Conservation (phyloP, 306 rosid genomes). For the Cyamopsis tetragonoloba region DNA sequence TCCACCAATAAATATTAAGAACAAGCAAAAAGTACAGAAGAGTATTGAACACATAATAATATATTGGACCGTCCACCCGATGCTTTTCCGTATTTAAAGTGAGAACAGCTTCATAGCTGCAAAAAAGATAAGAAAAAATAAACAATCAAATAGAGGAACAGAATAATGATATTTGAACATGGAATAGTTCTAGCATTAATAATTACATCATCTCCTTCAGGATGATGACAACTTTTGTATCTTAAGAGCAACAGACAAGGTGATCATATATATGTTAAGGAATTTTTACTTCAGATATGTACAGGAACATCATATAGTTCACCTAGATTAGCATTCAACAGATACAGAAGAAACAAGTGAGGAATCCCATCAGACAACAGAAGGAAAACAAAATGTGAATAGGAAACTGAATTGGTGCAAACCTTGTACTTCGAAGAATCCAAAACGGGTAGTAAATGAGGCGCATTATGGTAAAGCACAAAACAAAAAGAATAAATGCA, state of each 20-base stretch:
- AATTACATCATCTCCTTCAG: background rate
- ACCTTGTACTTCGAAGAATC: slow-evolving; percentile 96
- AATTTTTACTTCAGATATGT: background rate
- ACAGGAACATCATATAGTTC: background rate
- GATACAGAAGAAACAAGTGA: background rate
- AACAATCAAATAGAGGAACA: background rate
- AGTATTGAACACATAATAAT: slow-evolving; percentile 77
- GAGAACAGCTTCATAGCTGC: slow-evolving; percentile 76
- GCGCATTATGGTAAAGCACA: slow-evolving; percentile 76
- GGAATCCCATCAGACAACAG: background rate
- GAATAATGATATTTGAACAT: background rate
- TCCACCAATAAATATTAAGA: slow-evolving; percentile 93
- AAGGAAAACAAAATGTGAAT: background rate
- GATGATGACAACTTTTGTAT: background rate
- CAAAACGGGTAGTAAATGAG: slow-evolving; percentile 86
- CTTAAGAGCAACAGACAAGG: background rate
- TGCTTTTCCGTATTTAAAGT: slow-evolving; percentile 57
- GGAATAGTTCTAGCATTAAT: background rate
- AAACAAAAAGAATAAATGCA: slow-evolving; percentile 74
- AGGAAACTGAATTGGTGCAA: slow-evolving; percentile 23
- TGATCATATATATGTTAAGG: background rate
- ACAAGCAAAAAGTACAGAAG: slow-evolving; percentile 77
- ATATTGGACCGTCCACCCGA: slow-evolving; percentile 56
- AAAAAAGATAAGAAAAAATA: slow-evolving; percentile 27
- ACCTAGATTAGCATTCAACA: slow-evolving; percentile 13